Base-by-base conservation (phyloP, 169 alveolate species). In the Perkinsus olseni region DNA sequence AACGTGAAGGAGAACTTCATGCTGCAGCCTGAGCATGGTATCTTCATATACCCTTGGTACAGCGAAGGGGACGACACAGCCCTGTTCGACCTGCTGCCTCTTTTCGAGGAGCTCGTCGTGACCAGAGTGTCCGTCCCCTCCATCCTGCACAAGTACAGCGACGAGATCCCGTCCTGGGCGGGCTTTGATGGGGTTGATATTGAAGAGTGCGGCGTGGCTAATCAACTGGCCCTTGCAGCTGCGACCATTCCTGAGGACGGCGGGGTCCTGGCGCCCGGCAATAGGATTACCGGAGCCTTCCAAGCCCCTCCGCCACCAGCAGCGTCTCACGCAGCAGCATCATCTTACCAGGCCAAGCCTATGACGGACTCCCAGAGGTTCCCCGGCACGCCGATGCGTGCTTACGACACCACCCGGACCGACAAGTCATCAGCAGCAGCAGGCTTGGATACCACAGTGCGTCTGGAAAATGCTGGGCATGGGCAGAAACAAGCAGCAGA, bases 1-100 rank as follows among this genome's bases (percentile, higher is more conserved):
- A 97, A 97, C 95, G 96, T 97, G 39, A 96, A 97, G 74, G 98
- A 97, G 74, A 97, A 97, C 92, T 97, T 97, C 93, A 93, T 95
- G 93, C 39, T 92, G 90, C 95, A 97, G 91, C 98, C 98, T n/a
- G 97, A 96, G 62, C 96, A 97, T 91, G 99, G 99, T 28, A 96
- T 97, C 45, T 95, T 96, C 82, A 97, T 97, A 48, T 94, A 96
- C 94, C 95, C 97, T 74, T 97, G 99, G 99, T 96, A 95, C 93
- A 97, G 96, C 91, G 99, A 97, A 90, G 90, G 92, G 82, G 94
- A 94, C 50, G 98, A 97, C 92, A 94, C 94, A 38, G 97, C 96
- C 36, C 94, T 97, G 10, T 74, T 91, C 36, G 96, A 96, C 48
- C 93, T 97, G 28, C 94, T 94, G 31, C 97, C 98, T 3, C 74